Evolutionary conservation across 805 yeast species (phyloP), one percentile per base, ranked within the genome.

Genomic region (Myxozyma udenii): DNA sequence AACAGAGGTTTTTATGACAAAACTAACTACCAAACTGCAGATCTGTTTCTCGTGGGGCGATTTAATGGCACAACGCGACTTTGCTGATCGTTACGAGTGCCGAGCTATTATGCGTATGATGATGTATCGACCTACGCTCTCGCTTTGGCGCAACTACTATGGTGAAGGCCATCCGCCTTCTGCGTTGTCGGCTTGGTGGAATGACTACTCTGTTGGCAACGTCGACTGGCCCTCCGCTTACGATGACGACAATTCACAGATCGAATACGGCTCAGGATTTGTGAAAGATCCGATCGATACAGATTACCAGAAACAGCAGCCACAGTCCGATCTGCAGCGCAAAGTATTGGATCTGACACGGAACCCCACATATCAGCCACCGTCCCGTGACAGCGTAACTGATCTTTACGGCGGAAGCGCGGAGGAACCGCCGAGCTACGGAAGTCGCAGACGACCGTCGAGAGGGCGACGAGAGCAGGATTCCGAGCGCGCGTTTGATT

Each of bases 71-170:
- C 9, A 16, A 9, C 37, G 33, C 22, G 53, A 54, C 28, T 51
- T 54, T 25, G 33, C 12, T 7, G 16, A 41, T 11, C 46, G 58
- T 6, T 49, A 45, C 16, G 14, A 44, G 2, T 55, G 59, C 44
- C 14, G 21, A 11, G 24, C 37, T n/a, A 37, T 46, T 22, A 43
- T 55, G 6, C 51, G 46, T n/a, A 28, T 55, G 7, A 37, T 47
- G 9, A 21, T 28, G 2, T 41, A 36, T 18, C 50, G 60, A 4
- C 60, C 60, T 2, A 50, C 50, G 3, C 25, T 55, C 7, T 33
- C 39, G 1, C 39, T 50, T 4, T 55, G 60, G 60, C 41, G 37
- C 7, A 53, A 48, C 37, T 55, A 53, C 47, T 55, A 48, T 25
- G 26, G 32, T 19, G 24, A 49, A 21, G 60, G 60, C n/a, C 41